phyloP scores from a whole-genome alignment of 2,329 filamentous ascomycete species.

The Fusarium floridanum region DNA sequence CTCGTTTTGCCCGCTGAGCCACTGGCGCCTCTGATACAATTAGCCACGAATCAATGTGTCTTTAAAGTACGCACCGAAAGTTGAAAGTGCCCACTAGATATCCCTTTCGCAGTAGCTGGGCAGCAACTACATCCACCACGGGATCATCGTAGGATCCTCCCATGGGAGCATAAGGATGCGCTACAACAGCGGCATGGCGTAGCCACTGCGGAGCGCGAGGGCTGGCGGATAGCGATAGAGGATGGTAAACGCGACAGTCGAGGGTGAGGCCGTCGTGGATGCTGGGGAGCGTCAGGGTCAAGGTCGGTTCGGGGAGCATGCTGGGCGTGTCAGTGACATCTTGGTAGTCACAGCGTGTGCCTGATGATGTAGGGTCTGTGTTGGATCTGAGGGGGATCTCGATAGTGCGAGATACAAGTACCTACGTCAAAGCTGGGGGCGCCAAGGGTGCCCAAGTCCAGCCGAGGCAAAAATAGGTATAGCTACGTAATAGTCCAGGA shows the following conservation, averaged over 20 bases:
- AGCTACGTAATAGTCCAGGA: slow-evolving; percentile 7
- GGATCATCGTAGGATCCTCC: slow-evolving; percentile 89
- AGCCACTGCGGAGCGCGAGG: slow-evolving; percentile 56
- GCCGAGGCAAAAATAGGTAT: slow-evolving; percentile 15
- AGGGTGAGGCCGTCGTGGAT: slow-evolving; percentile 82
- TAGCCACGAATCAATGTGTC: slow-evolving; percentile 9
- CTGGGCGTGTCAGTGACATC: slow-evolving; percentile 42
- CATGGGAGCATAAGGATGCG: slow-evolving; percentile 91
- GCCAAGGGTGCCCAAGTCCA: slow-evolving; percentile 19
- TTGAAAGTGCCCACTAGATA: slow-evolving; percentile 91
- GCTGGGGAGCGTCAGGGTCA: slow-evolving; percentile 85
- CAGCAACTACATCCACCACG: slow-evolving; percentile 76
- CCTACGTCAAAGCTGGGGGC: slow-evolving; percentile 32
- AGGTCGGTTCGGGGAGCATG: slow-evolving; percentile 69
- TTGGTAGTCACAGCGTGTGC: slow-evolving; percentile 1
- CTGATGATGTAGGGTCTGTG: neutral
- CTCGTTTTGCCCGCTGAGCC: slow-evolving; percentile 82
- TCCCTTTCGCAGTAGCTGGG: slow-evolving; percentile 75
- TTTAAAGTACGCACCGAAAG: slow-evolving; percentile 73
- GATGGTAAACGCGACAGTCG: slow-evolving; percentile 87
- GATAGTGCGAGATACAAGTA: slow-evolving; percentile 3
- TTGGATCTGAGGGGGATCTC: slow-evolving; percentile 4
- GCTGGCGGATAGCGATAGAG: slow-evolving; percentile 58
- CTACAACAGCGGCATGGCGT: slow-evolving; percentile 73
- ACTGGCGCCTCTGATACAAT: slow-evolving; percentile 75